Percentiles rank a stretch among this genome's conserved stretches.
phyloP scores from a whole-genome alignment of 2,329 filamentous ascomycete genomes.

The Colletotrichum tropicicola region DNA sequence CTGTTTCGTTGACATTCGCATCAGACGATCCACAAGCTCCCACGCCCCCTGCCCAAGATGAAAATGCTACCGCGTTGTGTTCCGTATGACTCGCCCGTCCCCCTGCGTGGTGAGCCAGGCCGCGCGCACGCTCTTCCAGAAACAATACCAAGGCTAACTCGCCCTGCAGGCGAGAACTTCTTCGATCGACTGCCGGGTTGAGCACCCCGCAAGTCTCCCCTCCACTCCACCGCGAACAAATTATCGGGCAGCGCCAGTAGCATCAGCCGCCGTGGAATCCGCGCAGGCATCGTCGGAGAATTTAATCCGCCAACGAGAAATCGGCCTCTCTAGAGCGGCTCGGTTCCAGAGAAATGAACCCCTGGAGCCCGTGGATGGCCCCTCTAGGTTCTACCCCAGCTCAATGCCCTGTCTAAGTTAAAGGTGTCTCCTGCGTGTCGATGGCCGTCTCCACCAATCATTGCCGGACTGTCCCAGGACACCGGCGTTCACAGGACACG shows the following conservation, averaged over 20 bases:
- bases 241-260: not conserved
- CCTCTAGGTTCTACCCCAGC: not conserved
- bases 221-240: not conserved
- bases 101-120: not conserved
- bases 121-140: not conserved
- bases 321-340: not conserved
- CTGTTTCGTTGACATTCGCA: not conserved
- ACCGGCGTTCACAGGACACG: not conserved
- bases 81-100: not conserved
- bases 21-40: conserved; percentile 5
- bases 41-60: not conserved
- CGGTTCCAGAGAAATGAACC: not conserved
- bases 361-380: not conserved
- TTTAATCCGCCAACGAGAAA: conserved; percentile 24
- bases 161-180: not conserved
- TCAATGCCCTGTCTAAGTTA: not conserved
- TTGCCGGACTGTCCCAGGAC: not conserved
- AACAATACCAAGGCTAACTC: not conserved
- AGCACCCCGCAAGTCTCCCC: not conserved
- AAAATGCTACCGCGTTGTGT: not conserved
- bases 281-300: not conserved
- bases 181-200: not conserved
- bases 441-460: conserved; percentile 13
- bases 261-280: not conserved
- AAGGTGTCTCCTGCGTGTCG: conserved; percentile 2